Percentiles rank a stretch among this genome's conserved stretches.
Evolutionary conservation across 306 rosid species (phyloP).

Genomic region (Canavalia gladiata): DNA sequence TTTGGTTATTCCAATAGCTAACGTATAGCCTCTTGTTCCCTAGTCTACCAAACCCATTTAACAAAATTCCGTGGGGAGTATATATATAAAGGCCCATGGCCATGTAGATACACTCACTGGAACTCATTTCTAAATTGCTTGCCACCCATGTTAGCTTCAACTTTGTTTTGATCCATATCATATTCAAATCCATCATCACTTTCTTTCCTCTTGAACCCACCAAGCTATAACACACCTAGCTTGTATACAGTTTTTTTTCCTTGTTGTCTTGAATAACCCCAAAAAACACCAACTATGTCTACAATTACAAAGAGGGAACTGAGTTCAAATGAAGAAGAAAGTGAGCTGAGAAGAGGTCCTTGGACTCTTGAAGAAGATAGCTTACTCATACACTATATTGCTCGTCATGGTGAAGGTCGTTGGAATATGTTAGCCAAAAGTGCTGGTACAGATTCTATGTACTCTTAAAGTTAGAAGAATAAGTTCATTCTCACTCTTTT

Average conservation of each 20-base stretch:
- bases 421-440: conserved; percentile 89
- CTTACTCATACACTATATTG: conserved; percentile 80
- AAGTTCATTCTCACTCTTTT: conserved; percentile 36
- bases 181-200: conserved; percentile 29
- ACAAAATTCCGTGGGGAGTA: conserved; percentile 50
- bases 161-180: conserved; percentile 50
- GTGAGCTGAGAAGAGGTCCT: conserved; percentile 84
- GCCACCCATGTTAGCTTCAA: conserved; percentile 13
- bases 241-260: not conserved
- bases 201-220: conserved; percentile 43
- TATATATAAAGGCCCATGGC: conserved; percentile 42
- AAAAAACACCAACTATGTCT: conserved; percentile 61
- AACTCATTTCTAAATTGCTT: conserved; percentile 37
- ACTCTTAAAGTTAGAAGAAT: conserved; percentile 23
- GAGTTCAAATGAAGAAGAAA: conserved; percentile 62
- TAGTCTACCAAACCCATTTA: conserved; percentile 50
- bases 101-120: conserved; percentile 50
- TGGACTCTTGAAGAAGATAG: conserved; percentile 99
- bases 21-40: conserved; percentile 47
- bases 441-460: conserved; percentile 67
- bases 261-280: not conserved
- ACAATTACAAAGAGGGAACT: conserved; percentile 51
- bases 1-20: conserved; percentile 50
- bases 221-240: not conserved
- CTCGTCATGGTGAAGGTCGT: conserved; percentile 92